Evolutionary conservation across 805 yeast species (phyloP), one percentile per base, ranked within the genome.

Genomic region (Candida glaebosa): DNA sequence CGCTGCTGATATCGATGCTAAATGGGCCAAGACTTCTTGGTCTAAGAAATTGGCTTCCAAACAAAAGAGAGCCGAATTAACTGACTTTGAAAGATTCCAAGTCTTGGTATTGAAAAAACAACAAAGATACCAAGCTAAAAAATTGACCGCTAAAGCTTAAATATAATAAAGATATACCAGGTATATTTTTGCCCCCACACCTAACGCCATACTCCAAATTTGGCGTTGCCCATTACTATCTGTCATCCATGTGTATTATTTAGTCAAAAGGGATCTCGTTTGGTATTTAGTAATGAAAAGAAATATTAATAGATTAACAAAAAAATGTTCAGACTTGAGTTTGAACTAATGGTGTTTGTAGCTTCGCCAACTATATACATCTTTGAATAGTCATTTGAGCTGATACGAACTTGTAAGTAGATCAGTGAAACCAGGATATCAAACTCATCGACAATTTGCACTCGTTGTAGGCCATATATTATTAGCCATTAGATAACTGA

Each of bases 11-110:
- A 78, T 91, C 60, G 84, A 81, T 59, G 78, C 81, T 65, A 87
- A 91, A 76, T 93, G 98, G 98, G 81, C 85, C 58, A 77, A 84
- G 61, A 77, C 98, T 54, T 71, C 96, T 42, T 89, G 97, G 97
- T 97, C 99, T 67, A 87, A 91, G 86, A 90, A 89, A 81, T 84
- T 93, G 65, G 96, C 95, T 69, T 84, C 87, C 75, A 88, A 87
- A 76, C 83, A 85, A 75, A 87, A 83, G 75, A 87, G 99, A 82
- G 75, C 95, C 64, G 78, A 83, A 68, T 85, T 95, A 73, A 69
- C 91, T 60, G 99, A 93, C 77, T 93, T 93, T 65, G 96, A 93
- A 81, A 90, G 99, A 84, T 93, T 93, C 96, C 96, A 91, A 82
- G 99, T 91, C 61, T 70, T 86, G 73, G 95, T 89, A 62, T 82